phyloP scores from a whole-genome alignment of 2,329 filamentous ascomycete species.

The Aspergillus spinulosporus region DNA sequence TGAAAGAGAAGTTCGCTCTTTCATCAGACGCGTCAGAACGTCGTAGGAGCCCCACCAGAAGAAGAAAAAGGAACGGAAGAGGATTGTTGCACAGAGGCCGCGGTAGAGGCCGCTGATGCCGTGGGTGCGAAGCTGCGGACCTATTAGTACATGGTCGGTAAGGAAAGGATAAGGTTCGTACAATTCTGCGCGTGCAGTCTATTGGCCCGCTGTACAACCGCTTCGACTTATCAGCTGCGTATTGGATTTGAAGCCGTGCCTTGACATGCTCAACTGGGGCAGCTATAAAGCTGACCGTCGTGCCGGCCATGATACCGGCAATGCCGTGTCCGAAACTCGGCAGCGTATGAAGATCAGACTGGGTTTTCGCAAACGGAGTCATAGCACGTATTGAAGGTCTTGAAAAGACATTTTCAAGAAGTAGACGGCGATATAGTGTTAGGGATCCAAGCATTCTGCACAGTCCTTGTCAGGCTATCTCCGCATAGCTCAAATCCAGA shows the following conservation, averaged over 20 bases:
- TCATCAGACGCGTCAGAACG: conserved; percentile 69
- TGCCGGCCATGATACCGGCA: conserved; percentile 82
- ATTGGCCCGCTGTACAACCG: conserved; percentile 83
- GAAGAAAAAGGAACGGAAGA: conserved; percentile 96
- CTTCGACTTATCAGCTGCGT: conserved; percentile 73
- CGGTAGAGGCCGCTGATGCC: conserved; percentile 81
- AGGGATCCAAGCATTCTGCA: conserved; percentile 81
- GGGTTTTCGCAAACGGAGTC: conserved; percentile 37
- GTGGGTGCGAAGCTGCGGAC: conserved; percentile 54
- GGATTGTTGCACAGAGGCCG: conserved; percentile 76
- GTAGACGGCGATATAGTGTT: conserved; percentile 80
- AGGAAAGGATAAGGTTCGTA: conserved; percentile 27
- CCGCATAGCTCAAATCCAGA: not conserved
- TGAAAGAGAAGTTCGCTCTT: conserved; percentile 67
- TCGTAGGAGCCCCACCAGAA: conserved; percentile 99
- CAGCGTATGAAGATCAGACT: conserved; percentile 52
- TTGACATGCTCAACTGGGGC: conserved; percentile 95
- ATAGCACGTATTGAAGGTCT: conserved; percentile 48
- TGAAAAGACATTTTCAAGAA: conserved; percentile 78
- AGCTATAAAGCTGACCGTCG: conserved; percentile 88
- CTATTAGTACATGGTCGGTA: not conserved
- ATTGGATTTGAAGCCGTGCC: conserved; percentile 90
- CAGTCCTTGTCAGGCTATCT: conserved; percentile 21
- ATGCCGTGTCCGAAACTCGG: conserved; percentile 80
- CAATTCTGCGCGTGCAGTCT: conserved; percentile 71